Conservation (phyloP, 257 asterid species). For the Craterostigma plantagineum region DNA sequence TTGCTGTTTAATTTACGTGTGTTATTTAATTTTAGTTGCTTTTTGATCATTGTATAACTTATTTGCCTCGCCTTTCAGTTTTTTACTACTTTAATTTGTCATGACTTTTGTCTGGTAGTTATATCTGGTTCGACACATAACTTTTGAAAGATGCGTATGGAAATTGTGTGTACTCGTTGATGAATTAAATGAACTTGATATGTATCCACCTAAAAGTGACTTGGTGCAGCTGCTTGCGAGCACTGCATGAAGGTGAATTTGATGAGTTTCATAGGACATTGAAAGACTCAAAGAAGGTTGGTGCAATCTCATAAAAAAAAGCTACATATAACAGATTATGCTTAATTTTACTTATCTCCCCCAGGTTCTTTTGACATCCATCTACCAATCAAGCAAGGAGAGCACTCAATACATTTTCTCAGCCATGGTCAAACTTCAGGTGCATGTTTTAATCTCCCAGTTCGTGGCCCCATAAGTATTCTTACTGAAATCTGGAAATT, state of each 20-base stretch:
- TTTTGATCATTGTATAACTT: too few relatives aligned
- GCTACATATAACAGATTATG: slow-evolving; percentile 5
- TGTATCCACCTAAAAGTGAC: slow-evolving; percentile 1
- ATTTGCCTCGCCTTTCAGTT: too few relatives aligned
- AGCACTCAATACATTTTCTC: slow-evolving; percentile 80
- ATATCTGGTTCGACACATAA: too few relatives aligned
- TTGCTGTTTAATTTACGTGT: too few relatives aligned
- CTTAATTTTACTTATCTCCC: slow-evolving; percentile 11
- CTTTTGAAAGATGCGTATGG: too few relatives aligned
- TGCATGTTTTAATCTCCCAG: slow-evolving; percentile 16
- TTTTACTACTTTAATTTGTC: too few relatives aligned
- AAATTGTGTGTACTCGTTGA: too few relatives aligned
- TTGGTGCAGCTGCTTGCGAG: slow-evolving; percentile 62
- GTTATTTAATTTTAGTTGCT: too few relatives aligned
- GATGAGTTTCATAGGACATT: slow-evolving; percentile 49
- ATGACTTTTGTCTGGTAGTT: too few relatives aligned
- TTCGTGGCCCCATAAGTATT: too few relatives aligned
- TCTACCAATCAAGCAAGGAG: slow-evolving; percentile 78
- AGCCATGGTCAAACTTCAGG: slow-evolving; percentile 84
- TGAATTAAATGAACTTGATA: slow-evolving; percentile 4
- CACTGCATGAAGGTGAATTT: slow-evolving; percentile 65
- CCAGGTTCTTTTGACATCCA: slow-evolving; percentile 79
- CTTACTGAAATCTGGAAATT: too few relatives aligned
- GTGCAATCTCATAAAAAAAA: slow-evolving; percentile 8
- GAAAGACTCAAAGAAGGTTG: slow-evolving; percentile 62